A percentile compares a stretch with the other conserved stretches of the same genome.
Conservation (phyloP, 1,139 yeast species). For the Trichomonascaceae sp. region DNA sequence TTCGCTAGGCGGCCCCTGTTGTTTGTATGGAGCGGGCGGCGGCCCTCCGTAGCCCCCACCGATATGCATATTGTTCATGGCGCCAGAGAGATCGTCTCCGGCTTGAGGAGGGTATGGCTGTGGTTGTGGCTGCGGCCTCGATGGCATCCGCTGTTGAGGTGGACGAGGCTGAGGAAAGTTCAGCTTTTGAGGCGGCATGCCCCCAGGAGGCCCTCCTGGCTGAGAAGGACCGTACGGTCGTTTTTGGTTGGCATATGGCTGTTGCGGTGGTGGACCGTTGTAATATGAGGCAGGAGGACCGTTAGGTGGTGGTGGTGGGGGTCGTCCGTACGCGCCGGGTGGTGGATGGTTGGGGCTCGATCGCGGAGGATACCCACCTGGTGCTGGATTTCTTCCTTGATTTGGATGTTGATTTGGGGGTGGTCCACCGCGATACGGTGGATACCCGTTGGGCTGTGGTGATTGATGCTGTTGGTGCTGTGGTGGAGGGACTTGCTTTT, state of each 20-base stretch:
- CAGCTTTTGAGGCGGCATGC: slow-evolving; percentile 2
- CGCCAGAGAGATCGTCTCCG: slow-evolving; percentile 1
- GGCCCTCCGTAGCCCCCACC: slow-evolving; percentile 1
- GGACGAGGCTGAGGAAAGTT: slow-evolving; percentile 2
- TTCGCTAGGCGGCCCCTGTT: slow-evolving; percentile 1
- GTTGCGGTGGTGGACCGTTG: slow-evolving; percentile 2
- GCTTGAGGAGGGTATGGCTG: slow-evolving; percentile 4
- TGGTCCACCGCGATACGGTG: slow-evolving; percentile 1
- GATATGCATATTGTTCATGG: slow-evolving; percentile 2
- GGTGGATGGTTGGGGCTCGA: slow-evolving; percentile 4
- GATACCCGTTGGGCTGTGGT: slow-evolving; percentile 1
- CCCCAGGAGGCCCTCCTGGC: slow-evolving; percentile 6
- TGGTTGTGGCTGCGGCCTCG: slow-evolving; percentile 3
- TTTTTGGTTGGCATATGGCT: slow-evolving; percentile 1
- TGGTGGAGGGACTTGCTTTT: slow-evolving; percentile 4
- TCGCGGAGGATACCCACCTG: background rate
- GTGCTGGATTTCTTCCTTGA: background rate
- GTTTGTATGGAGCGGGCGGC: background rate
- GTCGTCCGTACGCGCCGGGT: slow-evolving; percentile 1
- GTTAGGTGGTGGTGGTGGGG: background rate
- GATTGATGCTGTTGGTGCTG: slow-evolving; percentile 5
- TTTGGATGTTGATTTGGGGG: slow-evolving; percentile 4
- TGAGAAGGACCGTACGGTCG: slow-evolving; percentile 3
- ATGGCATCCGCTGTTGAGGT: slow-evolving; percentile 3
- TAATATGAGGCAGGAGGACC: slow-evolving; percentile 1